Percentiles rank a stretch among this genome's conserved stretches.
phyloP scores from a whole-genome alignment of 306 rosid species.

The Morella rubra region DNA sequence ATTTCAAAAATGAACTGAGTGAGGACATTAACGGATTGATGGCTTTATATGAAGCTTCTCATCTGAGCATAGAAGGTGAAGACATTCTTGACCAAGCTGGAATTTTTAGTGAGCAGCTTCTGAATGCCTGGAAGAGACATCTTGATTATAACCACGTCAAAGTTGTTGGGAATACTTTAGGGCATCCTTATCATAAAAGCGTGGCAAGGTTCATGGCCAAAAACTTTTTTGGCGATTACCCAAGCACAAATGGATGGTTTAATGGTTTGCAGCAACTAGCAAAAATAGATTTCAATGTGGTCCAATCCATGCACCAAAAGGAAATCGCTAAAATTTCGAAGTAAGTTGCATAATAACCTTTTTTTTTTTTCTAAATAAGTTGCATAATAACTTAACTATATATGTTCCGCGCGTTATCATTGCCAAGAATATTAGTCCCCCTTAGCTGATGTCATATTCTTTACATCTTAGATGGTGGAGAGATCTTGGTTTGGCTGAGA shows the following conservation, averaged over 20 bases:
- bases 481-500: constrained; percentile 41
- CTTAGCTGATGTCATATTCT: not conserved
- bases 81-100: not conserved
- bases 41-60: constrained; percentile 32
- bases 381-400: not conserved
- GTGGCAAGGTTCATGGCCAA: constrained; percentile 30
- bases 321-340: constrained; percentile 38
- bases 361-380: too few relatives aligned
- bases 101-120: not conserved
- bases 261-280: constrained; percentile 21
- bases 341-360: too few relatives aligned
- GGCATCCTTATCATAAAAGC: constrained; percentile 40
- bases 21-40: constrained; percentile 21
- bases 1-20: not conserved
- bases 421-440: too few relatives aligned
- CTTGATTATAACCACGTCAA: constrained; percentile 3
- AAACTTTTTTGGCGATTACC: constrained; percentile 5
- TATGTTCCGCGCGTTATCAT: too few relatives aligned
- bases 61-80: constrained; percentile 19
- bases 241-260: constrained; percentile 20
- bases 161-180: constrained; percentile 20
- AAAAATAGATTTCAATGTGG: constrained; percentile 6
- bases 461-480: constrained; percentile 56
- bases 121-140: constrained; percentile 10
- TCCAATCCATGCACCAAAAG: constrained; percentile 27